Percentiles rank a stretch among this genome's conserved stretches.
These are phyloP conservation scores for Paecilomyces sp. DNA, from an alignment of 2,329 filamentous ascomycete genomes.

Conservation along the genomic window DNA sequence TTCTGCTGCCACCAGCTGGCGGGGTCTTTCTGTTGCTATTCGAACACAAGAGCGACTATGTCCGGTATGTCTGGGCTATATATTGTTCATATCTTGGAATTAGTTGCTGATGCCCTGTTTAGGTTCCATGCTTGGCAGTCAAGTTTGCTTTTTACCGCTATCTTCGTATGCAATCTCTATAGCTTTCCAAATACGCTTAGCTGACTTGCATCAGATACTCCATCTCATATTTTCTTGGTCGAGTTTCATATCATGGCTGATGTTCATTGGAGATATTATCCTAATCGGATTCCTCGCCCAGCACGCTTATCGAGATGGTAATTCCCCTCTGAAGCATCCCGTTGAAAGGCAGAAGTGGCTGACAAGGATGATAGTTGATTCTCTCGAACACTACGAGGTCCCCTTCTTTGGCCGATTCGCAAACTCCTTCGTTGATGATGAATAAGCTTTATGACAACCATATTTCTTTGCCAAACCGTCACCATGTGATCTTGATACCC, in stretches of 20 bases:
- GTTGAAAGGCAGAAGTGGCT: neutral
- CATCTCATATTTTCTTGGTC: constrained; percentile 87
- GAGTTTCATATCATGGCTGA: constrained; percentile 70
- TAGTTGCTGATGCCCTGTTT: constrained; percentile 6
- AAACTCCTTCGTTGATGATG: constrained; percentile 84
- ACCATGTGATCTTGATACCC: constrained; percentile 14
- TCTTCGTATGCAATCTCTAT: constrained; percentile 42
- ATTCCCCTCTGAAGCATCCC: constrained; percentile 19
- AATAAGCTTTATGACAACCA: constrained; percentile 39
- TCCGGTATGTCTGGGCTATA: constrained; percentile 54
- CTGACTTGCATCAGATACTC: constrained; percentile 52
- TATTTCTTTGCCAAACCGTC: neutral
- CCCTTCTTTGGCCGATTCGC: constrained; percentile 81
- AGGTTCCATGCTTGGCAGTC: constrained; percentile 98
- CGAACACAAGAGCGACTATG: constrained; percentile 95
- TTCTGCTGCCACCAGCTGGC: constrained; percentile 76
- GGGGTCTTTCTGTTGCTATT: constrained; percentile 75
- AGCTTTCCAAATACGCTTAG: neutral
- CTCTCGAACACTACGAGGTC: constrained; percentile 66
- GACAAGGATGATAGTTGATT: constrained; percentile 45
- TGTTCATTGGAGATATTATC: constrained; percentile 68
- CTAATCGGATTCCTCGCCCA: constrained; percentile 70
- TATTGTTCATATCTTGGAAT: neutral
- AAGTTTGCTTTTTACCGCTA: constrained; percentile 68
- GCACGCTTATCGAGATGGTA: constrained; percentile 78